Base-by-base conservation (phyloP, 2,329 filamentous ascomycete genomes). In the Fusarium concolor region DNA sequence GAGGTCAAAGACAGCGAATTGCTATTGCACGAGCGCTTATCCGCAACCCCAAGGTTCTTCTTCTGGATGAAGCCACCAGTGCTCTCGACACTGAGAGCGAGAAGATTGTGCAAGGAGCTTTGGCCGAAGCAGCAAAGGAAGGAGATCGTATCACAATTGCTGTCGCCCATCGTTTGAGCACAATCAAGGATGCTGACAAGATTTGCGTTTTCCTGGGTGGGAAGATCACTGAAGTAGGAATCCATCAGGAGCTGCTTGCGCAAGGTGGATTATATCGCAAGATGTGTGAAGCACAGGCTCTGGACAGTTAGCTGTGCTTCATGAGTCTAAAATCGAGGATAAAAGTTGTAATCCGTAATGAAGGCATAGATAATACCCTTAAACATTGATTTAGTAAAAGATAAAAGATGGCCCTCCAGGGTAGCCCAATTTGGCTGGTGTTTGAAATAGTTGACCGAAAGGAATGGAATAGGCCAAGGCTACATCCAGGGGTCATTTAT, bases 121-220 rank as follows among this genome's bases (percentile, higher is more conserved):
- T 98, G 7, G 87, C 87, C 4, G 89, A 87, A 71, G 89, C 88
- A 38, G 85, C 97, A 24, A 89, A 97, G 41, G 85, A 87, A 67
- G 93, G 93, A 33, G 91, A 73, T 41, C 71, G 72, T 15, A 73
- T 72, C 38, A 74, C 72, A 6, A 61, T 74, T 42, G 72, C 72
- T 90, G 97, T 98, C 73, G 95, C 94, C 2, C 94, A 98, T 80
- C 89, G 95, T 41, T 85, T 97, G 6, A 96, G 92, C 7, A 97
- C 94, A 0, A 97, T 97, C 79, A 96, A 97, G 79, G 83, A 89
- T 55, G 86, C 86, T 0, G 85, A 90, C 72, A 76, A 82, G 6
- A 90, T 90, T 24, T 88, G 86, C 65, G 87, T 90, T 0, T 88
- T 91, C 72, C 84, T 87, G 10, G 79, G 82, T 5, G 86, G 85